phyloP scores from a whole-genome alignment of 495 filamentous ascomycete species.

The Penicillium antarcticum region DNA sequence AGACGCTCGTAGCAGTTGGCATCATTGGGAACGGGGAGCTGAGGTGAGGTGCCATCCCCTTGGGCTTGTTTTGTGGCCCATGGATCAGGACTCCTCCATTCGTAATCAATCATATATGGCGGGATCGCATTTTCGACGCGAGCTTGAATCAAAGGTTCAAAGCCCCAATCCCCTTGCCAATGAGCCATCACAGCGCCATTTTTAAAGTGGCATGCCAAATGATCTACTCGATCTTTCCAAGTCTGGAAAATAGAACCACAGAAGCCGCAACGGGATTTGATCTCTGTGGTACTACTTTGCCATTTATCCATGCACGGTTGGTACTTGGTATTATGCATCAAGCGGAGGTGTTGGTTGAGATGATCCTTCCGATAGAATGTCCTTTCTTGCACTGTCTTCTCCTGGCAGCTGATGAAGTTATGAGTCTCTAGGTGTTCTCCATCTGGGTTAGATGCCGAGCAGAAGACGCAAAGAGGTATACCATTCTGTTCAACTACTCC shows the following conservation, averaged over 20 bases:
- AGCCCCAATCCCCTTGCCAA: constrained; percentile 81
- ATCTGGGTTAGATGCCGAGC: constrained; percentile 62
- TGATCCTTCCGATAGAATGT: constrained; percentile 91
- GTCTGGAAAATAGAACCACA: constrained; percentile 62
- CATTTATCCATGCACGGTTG: constrained; percentile 70
- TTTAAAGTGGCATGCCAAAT: constrained; percentile 73
- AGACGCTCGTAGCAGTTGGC: constrained; percentile 50
- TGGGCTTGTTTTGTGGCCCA: constrained; percentile 26
- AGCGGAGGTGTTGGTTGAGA: constrained; percentile 76
- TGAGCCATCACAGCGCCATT: constrained; percentile 68
- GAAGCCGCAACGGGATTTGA: constrained; percentile 72
- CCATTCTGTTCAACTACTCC: constrained; percentile 42
- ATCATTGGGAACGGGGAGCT: constrained; percentile 31
- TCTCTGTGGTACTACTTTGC: constrained; percentile 69
- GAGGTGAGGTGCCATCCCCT: constrained; percentile 13
- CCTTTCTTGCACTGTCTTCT: constrained; percentile 66
- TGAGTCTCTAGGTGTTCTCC: constrained; percentile 71
- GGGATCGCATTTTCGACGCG: constrained; percentile 73
- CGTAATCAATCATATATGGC: constrained; percentile 51
- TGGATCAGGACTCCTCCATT: constrained; percentile 35
- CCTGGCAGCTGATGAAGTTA: constrained; percentile 70
- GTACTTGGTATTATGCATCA: constrained; percentile 76
- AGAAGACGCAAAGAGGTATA: constrained; percentile 65
- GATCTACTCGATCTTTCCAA: constrained; percentile 70
- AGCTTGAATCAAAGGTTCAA: constrained; percentile 62